Base-by-base conservation (phyloP, 2,329 filamentous ascomycete species). In the Aspergillus ochraceoroseus region DNA sequence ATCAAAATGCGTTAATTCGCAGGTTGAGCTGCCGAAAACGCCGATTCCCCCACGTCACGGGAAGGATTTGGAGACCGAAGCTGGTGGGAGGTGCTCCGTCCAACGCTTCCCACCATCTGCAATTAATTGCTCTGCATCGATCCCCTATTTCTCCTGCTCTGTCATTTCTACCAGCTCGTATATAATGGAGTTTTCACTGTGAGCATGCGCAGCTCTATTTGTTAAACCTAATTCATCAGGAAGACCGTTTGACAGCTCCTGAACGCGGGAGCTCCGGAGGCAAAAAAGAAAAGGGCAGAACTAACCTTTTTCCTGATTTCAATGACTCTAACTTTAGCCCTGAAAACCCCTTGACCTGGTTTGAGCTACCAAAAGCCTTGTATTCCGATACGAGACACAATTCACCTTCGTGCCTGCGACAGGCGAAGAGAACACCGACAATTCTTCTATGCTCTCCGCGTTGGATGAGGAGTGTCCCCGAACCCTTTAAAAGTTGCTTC, bases 31-130 rank as follows among this genome's bases (percentile, higher is more conserved):
- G 43, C 49, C 53, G 47, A 61, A 59, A 51, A 49, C 57, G 59
- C 56, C 54, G 53, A 52, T 47, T 55, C 51, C 55, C 58, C 55
- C 50, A 57, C 55, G 49, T 55, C 48, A 45, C 44, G 48, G 46
- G 32, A 22, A 33, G 34, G 41, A 46, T 46, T 50, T 48, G 39
- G 43, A 28, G 38, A 17, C 38, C 45, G 31, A 23, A 38, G 28
- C 32, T 30, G 33, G 9, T 6, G 27, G 19, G 27, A 33, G 14
- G 20, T 33, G 18, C 19, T 28, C 27, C 19, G 26, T 34, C 22
- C 28, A 9, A 5, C 9, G 14, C 20, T 26, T 15, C 15, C 30
- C 11, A 18, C 17, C 26, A 7, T 23, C 32, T 38, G 31, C 31
- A 35, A 35, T 35, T 39, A 35, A 35, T 35, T 39, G 41, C 15